Base-by-base conservation (phyloP, 176 grass and related monocot species). In the Oryza glumipatula region DNA sequence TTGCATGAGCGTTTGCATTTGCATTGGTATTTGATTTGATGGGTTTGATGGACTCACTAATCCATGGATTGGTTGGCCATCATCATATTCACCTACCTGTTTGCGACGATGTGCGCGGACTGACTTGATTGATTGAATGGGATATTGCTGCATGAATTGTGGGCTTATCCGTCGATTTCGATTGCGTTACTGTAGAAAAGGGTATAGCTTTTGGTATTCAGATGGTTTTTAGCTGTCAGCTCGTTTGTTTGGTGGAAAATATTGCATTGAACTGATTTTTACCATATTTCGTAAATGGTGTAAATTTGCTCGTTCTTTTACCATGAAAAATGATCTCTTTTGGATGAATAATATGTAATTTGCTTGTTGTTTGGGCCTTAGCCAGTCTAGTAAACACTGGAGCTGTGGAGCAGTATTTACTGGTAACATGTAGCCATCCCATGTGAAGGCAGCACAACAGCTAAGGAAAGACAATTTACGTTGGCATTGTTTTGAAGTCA, bases 401-500 rank as follows among this genome's bases (percentile, higher is more conserved):
- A 19, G 11, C n/a, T 36, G 24, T 61, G 13, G 36, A 19, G 12
- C n/a, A 48, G 26, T 70, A 52, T 32, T 30, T 21, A 61, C 64
- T 70, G 88, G 78, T 77, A 35, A 72, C 51, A 77, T 1, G 47
- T 86, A 77, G 78, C 73, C 82, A 48, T 89, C 78, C 16, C 54
- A 77, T 82, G 83, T 67, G 78, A 86, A 23, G 54, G 58, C 66
- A 77, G 73, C 49, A 58, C 54, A 58, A 1, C 51, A 65, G 46
- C 44, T 80, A 78, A 82, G 52, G 77, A 89, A 75, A 84, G 65
- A 72, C 44, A 82, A 78, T 82, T 72, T 24, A 13, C 7, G 15
- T 67, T 78, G 82, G 78, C 73, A 82, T 86, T 86, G 88, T 82
- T 90, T 90, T 82, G 88, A 82, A 86, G 88, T 86, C 88, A 82